Percentiles rank a stretch among this genome's conserved stretches.
These are phyloP conservation scores for Trichoderma harzianum DNA, from an alignment of 2,329 filamentous ascomycete species.

Conservation along the genomic window DNA sequence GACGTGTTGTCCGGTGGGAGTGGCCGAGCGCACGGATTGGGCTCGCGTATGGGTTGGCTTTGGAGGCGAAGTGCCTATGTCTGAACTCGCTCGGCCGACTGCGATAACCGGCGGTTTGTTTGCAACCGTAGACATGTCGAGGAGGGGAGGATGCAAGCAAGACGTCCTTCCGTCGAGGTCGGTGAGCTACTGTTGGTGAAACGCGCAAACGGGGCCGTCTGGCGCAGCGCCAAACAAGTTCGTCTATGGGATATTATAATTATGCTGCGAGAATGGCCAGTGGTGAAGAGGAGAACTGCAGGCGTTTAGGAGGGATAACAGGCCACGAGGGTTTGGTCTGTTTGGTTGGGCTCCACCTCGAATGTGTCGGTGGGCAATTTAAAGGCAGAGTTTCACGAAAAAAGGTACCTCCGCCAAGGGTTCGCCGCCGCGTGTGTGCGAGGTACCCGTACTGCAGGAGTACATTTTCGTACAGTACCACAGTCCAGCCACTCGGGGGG, in stretches of 20 bases:
- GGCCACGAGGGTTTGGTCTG: constrained; percentile 15
- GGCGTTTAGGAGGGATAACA: constrained; percentile 16
- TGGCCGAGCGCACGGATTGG: constrained; percentile 41
- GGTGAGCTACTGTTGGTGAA: constrained; percentile 10
- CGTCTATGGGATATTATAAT: background rate
- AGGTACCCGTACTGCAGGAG: constrained; percentile 13
- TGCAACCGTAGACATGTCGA: constrained; percentile 48
- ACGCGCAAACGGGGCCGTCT: constrained; percentile 5
- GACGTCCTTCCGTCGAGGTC: constrained; percentile 5
- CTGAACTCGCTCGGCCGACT: constrained; percentile 44
- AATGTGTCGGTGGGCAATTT: constrained; percentile 13
- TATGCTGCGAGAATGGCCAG: constrained; percentile 10
- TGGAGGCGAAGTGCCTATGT: constrained; percentile 32
- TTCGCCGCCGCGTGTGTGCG: background rate
- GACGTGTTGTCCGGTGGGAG: constrained; percentile 37
- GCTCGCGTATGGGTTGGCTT: constrained; percentile 38
- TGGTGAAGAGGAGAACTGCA: constrained; percentile 15
- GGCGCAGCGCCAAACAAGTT: constrained; percentile 4
- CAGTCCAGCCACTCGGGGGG: background rate
- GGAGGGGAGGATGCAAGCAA: background rate
- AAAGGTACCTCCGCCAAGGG: constrained; percentile 9
- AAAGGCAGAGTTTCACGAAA: constrained; percentile 5
- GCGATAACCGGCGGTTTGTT: constrained; percentile 52
- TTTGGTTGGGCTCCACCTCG: constrained; percentile 18
- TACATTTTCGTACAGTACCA: constrained; percentile 2